phyloP scores from a whole-genome alignment of 257 asterid genomes.

The Ehretia macrophylla region DNA sequence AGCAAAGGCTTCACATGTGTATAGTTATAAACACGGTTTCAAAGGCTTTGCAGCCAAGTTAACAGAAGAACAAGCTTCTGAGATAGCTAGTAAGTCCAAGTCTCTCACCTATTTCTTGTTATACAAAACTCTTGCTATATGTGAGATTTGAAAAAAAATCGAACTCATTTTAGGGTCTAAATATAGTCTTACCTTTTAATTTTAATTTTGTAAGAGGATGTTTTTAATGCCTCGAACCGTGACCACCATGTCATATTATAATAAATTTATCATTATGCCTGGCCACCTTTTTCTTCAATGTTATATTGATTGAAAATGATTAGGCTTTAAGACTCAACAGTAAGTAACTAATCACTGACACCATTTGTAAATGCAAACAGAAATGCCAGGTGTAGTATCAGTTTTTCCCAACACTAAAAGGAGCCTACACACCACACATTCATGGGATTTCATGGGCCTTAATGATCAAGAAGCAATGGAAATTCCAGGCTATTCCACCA shows the following conservation, averaged over 20 bases:
- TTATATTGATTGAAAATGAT: too few relatives aligned
- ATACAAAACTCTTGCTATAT: not conserved
- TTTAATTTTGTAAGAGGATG: too few relatives aligned
- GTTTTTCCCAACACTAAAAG: conserved; percentile 83
- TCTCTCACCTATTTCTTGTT: not conserved
- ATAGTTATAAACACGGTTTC: conserved; percentile 83
- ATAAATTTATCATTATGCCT: too few relatives aligned
- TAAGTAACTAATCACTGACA: too few relatives aligned
- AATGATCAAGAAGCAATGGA: conserved; percentile 78
- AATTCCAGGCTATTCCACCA: conserved; percentile 87
- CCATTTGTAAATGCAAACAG: conserved; percentile 36
- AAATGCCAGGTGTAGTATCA: conserved; percentile 90
- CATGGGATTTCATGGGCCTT: conserved; percentile 99
- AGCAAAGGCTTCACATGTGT: conserved; percentile 80
- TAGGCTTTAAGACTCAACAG: too few relatives aligned
- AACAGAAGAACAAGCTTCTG: conserved; percentile 74
- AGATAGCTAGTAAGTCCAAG: conserved; percentile 54
- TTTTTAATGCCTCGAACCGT: too few relatives aligned
- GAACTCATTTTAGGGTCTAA: too few relatives aligned
- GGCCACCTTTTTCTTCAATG: too few relatives aligned
- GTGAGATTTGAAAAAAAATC: not conserved
- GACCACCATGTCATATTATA: too few relatives aligned
- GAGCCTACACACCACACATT: conserved; percentile 89
- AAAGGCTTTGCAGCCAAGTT: conserved; percentile 96
- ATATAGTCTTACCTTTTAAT: too few relatives aligned